These are phyloP conservation scores for Acorus gramineus DNA, from an alignment of 106 monocot genomes.

Conservation along the genomic window DNA sequence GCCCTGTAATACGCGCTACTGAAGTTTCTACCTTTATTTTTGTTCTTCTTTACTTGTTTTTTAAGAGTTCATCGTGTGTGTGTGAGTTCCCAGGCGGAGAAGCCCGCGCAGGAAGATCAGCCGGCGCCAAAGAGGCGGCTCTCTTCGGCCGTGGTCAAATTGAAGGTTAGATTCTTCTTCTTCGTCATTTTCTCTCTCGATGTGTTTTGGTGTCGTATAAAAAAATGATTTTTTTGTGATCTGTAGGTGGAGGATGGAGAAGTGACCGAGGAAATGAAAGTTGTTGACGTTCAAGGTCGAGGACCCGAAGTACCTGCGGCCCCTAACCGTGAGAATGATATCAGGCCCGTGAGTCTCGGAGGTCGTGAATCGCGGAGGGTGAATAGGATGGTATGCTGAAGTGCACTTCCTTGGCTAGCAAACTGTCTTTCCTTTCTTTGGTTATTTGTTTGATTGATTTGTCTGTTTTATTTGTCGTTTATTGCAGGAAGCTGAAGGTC, in stretches of 20 bases:
- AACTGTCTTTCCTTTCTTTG: no score
- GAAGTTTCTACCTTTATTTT: not conserved
- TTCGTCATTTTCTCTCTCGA: not conserved
- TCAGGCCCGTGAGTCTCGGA: constrained; percentile 11
- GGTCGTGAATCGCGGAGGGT: constrained; percentile 29
- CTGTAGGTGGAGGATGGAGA: constrained; percentile 60
- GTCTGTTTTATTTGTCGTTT: constrained; percentile 1
- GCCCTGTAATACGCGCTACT: constrained; percentile 37
- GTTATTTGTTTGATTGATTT: not conserved
- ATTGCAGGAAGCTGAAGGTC: constrained; percentile 57
- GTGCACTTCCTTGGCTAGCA: no score
- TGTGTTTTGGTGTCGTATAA: not conserved
- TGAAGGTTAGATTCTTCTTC: constrained; percentile 7
- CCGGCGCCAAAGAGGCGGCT: constrained; percentile 65
- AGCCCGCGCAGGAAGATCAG: constrained; percentile 46
- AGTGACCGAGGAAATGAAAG: constrained; percentile 13
- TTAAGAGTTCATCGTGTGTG: constrained; percentile 2
- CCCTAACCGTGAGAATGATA: no score
- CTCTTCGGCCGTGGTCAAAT: constrained; percentile 75
- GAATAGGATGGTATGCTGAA: constrained; percentile 40
- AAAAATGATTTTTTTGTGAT: not conserved
- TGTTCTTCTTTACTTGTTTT: not conserved
- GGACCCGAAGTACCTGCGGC: not conserved
- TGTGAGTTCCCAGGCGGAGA: constrained; percentile 23
- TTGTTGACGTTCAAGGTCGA: constrained; percentile 14